phyloP scores from a whole-genome alignment of 2,329 filamentous ascomycete species.

The Aspergillaceae sp. region DNA sequence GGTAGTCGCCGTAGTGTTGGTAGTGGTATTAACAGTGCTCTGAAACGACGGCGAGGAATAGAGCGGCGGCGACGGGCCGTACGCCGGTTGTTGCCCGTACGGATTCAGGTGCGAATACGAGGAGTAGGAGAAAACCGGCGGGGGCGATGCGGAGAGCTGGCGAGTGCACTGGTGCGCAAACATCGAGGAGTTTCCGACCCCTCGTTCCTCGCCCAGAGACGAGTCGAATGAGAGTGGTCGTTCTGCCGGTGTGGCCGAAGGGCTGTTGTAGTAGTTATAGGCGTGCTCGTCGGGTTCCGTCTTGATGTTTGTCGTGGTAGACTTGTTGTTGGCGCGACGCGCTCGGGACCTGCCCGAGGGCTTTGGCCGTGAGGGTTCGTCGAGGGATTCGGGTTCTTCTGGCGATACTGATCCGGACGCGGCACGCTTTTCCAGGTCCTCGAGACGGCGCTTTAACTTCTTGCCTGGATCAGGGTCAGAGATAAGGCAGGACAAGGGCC shows the following conservation, averaged over 20 bases:
- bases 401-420: conserved; percentile 54
- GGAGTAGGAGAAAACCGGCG: conserved; percentile 47
- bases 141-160: conserved; percentile 52
- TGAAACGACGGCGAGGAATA: conserved; percentile 18
- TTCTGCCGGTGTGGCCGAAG: neutral
- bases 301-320: conserved; percentile 10
- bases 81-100: conserved; percentile 25
- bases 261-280: neutral
- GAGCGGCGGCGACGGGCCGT: conserved; percentile 23
- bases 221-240: neutral
- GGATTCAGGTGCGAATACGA: conserved; percentile 40
- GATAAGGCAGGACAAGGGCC: neutral
- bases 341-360: neutral
- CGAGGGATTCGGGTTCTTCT: conserved; percentile 45
- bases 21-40: neutral
- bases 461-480: conserved; percentile 40
- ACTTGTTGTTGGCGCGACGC: neutral
- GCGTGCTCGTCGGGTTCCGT: no score
- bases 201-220: conserved; percentile 36
- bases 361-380: conserved; percentile 23
- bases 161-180: conserved; percentile 52
- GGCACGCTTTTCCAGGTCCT: conserved; percentile 55
- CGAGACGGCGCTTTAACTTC: conserved; percentile 59
- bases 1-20: conserved; percentile 3
- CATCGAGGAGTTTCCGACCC: conserved; percentile 28